Base-by-base conservation (phyloP, 2,329 filamentous ascomycete species). In the Helicocarpus griseus region DNA sequence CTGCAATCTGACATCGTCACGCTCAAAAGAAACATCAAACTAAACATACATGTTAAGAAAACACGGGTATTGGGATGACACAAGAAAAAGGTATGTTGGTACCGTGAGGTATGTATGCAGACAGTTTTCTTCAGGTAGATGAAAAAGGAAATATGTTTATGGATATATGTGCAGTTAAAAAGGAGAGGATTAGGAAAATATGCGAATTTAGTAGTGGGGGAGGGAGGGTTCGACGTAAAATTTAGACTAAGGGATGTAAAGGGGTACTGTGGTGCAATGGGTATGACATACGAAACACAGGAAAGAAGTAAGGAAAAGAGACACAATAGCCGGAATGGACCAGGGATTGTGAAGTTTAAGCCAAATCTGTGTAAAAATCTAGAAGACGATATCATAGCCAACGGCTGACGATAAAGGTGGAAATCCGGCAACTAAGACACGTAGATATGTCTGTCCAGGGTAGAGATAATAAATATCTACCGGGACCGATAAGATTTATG, bases 401-500 rank as follows among this genome's bases (percentile, higher is more conserved):
- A 31, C 7, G 13, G 13, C 13, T 13, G 29, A 31, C 13, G 13
- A 31, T 31, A 13, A 31, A 8, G 29, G 3, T 31, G 7, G 29
- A 31, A 8, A 8, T 13, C 29, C 13, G 13, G 17, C 8, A 19
- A n/a, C 14, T 7, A 39, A 7, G 36, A 7, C 35, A 17, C 11
- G 8, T 11, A 39, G 4, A 39, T 39, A 19, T 14, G 17, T 39
- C 17, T n/a, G 17, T 6, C n/a, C 17, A 17, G 17, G 4, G 13
- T 39, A n/a, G 13, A 39, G 13, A 39, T 39, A 39, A 6, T 39
- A 33, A 33, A 24, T 14, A 14, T 14, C 29, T 47, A 36, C 21
- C 44, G 28, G 29, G 35, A 47, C 4, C 60, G 53, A 47, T 54
- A 55, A 4, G 56, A 56, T 50, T 64, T 64, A 46, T 60, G 61